phyloP scores from a whole-genome alignment of 345 rosid genomes.

The Boechera retrofracta region DNA sequence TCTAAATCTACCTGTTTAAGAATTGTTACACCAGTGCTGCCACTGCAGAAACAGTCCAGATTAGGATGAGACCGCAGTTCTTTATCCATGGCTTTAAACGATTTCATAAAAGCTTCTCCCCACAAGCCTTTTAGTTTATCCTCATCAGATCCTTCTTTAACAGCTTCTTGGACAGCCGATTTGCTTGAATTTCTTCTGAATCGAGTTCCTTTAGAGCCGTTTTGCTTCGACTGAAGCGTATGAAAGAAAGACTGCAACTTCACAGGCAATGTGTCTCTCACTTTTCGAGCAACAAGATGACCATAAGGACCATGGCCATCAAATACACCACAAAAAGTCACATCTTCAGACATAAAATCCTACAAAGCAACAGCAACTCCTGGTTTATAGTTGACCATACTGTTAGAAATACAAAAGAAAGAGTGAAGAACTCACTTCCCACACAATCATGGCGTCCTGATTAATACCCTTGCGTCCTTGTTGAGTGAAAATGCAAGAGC shows the following conservation, averaged over 20 bases:
- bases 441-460: constrained; percentile 97
- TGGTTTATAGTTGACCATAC: constrained; percentile 6
- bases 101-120: constrained; percentile 88
- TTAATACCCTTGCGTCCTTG: constrained; percentile 99
- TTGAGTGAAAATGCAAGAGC: constrained; percentile 93
- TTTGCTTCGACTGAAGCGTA: constrained; percentile 58
- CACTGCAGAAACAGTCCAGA: constrained; percentile 97
- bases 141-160: constrained; percentile 61
- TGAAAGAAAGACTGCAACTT: constrained; percentile 72
- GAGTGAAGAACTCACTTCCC: constrained; percentile 81
- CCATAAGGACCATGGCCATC: constrained; percentile 99
- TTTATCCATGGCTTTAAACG: constrained; percentile 97
- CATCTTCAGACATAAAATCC: constrained; percentile 80
- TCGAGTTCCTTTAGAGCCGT: constrained; percentile 56
- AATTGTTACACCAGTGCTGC: constrained; percentile 94
- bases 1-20: constrained; percentile 76
- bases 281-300: constrained; percentile 95
- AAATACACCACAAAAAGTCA: constrained; percentile 91
- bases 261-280: constrained; percentile 85
- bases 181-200: constrained; percentile 63
- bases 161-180: constrained; percentile 56
- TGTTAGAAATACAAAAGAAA: constrained; percentile 15
- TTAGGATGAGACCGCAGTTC: constrained; percentile 89
- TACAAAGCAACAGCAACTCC: constrained; percentile 23
- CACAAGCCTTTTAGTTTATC: constrained; percentile 65